A percentile compares a stretch with the other conserved stretches of the same genome.
Conservation (phyloP, 176 grass and related monocot species). For the Zizania latifolia region DNA sequence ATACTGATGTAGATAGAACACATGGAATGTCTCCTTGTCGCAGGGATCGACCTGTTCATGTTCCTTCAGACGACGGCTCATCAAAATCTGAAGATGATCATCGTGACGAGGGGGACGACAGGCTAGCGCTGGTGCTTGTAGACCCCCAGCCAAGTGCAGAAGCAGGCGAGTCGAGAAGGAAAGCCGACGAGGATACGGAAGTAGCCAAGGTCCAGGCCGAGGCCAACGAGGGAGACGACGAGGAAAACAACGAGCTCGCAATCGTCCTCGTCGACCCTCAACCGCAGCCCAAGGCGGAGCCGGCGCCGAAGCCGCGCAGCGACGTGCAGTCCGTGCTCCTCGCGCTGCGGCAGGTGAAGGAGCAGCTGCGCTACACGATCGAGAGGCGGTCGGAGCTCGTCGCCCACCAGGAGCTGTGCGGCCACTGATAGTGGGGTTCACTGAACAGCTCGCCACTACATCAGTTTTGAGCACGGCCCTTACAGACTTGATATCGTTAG, state of each 20-base stretch:
- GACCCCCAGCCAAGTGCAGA: not conserved
- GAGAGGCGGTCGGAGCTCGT: slow-evolving; percentile 42
- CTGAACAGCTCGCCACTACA: not conserved
- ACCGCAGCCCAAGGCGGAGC: not conserved
- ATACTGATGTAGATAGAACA: too few species aligned
- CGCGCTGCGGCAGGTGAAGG: slow-evolving; percentile 79
- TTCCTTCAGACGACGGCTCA: not conserved
- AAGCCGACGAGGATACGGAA: not conserved
- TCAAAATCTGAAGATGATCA: slow-evolving; percentile 13
- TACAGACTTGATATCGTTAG: not conserved
- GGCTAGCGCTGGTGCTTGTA: slow-evolving; percentile 28
- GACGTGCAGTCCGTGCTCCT: slow-evolving; percentile 81
- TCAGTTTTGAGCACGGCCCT: not conserved
- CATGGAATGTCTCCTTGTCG: not conserved
- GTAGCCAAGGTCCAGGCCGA: not conserved
- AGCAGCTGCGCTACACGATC: slow-evolving; percentile 69
- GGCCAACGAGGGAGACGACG: not conserved
- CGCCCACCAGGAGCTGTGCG: slow-evolving; percentile 49
- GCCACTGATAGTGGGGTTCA: slow-evolving; percentile 32
- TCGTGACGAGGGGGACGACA: slow-evolving; percentile 21
- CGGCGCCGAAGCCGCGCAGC: not conserved
- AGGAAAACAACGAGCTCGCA: slow-evolving; percentile 27
- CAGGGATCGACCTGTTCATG: not conserved
- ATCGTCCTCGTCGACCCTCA: slow-evolving; percentile 43
- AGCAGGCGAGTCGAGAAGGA: not conserved